Conservation (phyloP, 371 early-diverging fungal genomes). For the Mucor indicus region DNA sequence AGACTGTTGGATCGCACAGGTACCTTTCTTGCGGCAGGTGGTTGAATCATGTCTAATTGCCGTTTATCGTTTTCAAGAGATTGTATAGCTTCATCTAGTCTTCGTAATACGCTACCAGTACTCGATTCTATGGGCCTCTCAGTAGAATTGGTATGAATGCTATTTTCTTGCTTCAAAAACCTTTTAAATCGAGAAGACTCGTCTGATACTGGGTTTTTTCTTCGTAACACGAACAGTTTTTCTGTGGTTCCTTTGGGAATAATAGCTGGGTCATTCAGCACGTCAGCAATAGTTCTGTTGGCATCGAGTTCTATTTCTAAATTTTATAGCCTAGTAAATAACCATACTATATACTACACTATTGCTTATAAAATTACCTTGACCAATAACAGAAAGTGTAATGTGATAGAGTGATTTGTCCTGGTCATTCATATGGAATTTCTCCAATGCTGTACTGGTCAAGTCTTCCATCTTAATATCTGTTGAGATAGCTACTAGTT, state of each 20-base stretch:
- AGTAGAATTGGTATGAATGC: too few relatives aligned
- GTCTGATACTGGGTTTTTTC: slow-evolving; percentile 1
- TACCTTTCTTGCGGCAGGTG: neutral
- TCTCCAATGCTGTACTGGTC: slow-evolving; percentile 37
- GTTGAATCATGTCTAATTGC: slow-evolving; percentile 1
- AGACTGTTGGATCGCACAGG: neutral
- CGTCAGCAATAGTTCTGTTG: slow-evolving; percentile 10
- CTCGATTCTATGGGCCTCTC: neutral
- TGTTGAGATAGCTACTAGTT: slow-evolving; percentile 36
- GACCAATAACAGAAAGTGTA: slow-evolving; percentile 12
- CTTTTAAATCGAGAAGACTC: slow-evolving; percentile 8
- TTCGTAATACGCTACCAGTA: slow-evolving; percentile 21
- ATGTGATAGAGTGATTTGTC: slow-evolving; percentile 10
- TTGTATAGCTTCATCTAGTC: slow-evolving; percentile 24
- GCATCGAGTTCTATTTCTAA: slow-evolving; percentile 14
- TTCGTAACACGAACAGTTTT: slow-evolving; percentile 35
- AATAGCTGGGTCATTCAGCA: slow-evolving; percentile 11
- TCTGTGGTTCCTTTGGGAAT: slow-evolving; percentile 29
- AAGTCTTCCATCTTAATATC: slow-evolving; percentile 30
- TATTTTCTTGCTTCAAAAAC: slow-evolving; percentile 2
- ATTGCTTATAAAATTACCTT: slow-evolving; percentile 6
- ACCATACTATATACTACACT: neutral
- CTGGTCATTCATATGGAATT: slow-evolving; percentile 36
- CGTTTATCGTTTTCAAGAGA: slow-evolving; percentile 24
- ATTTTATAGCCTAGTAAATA: neutral